These are phyloP conservation scores for Scheffersomyces segobiensis DNA, from an alignment of 1,139 yeast genomes.

Conservation along the genomic window DNA sequence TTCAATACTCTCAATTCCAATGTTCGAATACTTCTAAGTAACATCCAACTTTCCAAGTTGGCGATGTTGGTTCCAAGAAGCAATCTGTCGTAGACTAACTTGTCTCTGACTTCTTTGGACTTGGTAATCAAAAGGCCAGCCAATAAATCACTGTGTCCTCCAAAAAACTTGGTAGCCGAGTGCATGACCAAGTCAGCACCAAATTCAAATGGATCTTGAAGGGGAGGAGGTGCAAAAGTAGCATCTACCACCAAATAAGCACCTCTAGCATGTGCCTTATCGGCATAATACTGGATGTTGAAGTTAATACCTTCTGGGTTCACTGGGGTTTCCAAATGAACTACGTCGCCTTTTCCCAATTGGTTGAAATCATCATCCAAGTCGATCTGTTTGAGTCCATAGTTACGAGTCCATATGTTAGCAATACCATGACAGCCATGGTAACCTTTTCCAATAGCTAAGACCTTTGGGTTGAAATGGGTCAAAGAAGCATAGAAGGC, in stretches of 20 bases:
- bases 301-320: slow-evolving; percentile 79
- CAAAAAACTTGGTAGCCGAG: slow-evolving; percentile 88
- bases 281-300: slow-evolving; percentile 63
- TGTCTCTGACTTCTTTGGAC: slow-evolving; percentile 42
- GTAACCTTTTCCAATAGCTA: slow-evolving; percentile 79
- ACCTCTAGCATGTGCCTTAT: slow-evolving; percentile 67
- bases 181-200: slow-evolving; percentile 87
- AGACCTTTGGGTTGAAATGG: slow-evolving; percentile 68
- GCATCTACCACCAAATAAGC: slow-evolving; percentile 76
- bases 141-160: slow-evolving; percentile 90
- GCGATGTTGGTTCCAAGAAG: slow-evolving; percentile 77
- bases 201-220: slow-evolving; percentile 73
- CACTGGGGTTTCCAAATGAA: slow-evolving; percentile 85
- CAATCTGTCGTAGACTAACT: slow-evolving; percentile 60
- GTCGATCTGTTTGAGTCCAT: slow-evolving; percentile 54
- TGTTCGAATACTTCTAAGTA: slow-evolving; percentile 79
- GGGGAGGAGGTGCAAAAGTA: slow-evolving; percentile 92
- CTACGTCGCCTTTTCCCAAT: slow-evolving; percentile 66
- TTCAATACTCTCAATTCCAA: slow-evolving; percentile 65
- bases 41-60: slow-evolving; percentile 70
- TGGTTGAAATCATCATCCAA: slow-evolving; percentile 49
- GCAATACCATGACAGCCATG: slow-evolving; percentile 81
- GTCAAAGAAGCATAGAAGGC: slow-evolving; percentile 80
- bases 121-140: slow-evolving; percentile 78
- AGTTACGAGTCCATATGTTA: slow-evolving; percentile 59